Evolutionary conservation across 192 early-diverging fungal genomes (phyloP).

Genomic region (Coemansia sp.): DNA sequence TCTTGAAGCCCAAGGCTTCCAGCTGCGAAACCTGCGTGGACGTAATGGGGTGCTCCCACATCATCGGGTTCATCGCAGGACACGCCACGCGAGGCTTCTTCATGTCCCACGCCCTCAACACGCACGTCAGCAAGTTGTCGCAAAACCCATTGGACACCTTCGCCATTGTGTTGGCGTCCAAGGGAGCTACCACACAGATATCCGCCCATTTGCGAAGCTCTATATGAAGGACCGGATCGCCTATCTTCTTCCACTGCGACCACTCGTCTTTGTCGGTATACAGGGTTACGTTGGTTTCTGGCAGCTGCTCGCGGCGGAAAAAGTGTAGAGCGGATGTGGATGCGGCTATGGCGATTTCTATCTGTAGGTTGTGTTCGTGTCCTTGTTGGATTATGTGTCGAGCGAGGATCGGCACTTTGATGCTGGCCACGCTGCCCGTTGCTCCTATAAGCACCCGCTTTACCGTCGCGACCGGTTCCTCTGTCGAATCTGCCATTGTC

Average conservation of each 20-base stretch:
- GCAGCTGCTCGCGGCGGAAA: slow-evolving; percentile 61
- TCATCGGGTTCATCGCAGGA: slow-evolving; percentile 97
- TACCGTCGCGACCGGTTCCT: not conserved
- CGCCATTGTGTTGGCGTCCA: slow-evolving; percentile 91
- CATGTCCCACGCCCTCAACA: slow-evolving; percentile 86
- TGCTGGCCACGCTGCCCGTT: slow-evolving; percentile 87
- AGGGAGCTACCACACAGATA: slow-evolving; percentile 79
- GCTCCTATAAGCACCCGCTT: slow-evolving; percentile 70
- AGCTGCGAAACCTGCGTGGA: slow-evolving; percentile 63
- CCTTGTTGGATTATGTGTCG: slow-evolving; percentile 20
- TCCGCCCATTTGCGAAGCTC: slow-evolving; percentile 94
- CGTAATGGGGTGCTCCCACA: slow-evolving; percentile 95
- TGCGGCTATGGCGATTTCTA: slow-evolving; percentile 76
- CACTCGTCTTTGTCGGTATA: slow-evolving; percentile 88
- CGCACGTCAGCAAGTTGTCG: slow-evolving; percentile 91
- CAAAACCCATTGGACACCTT: slow-evolving; percentile 89
- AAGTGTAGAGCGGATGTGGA: slow-evolving; percentile 86
- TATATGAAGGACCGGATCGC: slow-evolving; percentile 93
- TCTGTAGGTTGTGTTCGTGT: slow-evolving; percentile 14
- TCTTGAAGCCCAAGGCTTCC: slow-evolving; percentile 57
- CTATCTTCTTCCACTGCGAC: slow-evolving; percentile 77
- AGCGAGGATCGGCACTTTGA: slow-evolving; percentile 79
- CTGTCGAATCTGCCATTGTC: not conserved
- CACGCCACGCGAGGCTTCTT: slow-evolving; percentile 70
- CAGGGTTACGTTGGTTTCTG: slow-evolving; percentile 53